Conservation (phyloP, 2,329 filamentous ascomycete genomes). For the Paraphoma sp. region DNA sequence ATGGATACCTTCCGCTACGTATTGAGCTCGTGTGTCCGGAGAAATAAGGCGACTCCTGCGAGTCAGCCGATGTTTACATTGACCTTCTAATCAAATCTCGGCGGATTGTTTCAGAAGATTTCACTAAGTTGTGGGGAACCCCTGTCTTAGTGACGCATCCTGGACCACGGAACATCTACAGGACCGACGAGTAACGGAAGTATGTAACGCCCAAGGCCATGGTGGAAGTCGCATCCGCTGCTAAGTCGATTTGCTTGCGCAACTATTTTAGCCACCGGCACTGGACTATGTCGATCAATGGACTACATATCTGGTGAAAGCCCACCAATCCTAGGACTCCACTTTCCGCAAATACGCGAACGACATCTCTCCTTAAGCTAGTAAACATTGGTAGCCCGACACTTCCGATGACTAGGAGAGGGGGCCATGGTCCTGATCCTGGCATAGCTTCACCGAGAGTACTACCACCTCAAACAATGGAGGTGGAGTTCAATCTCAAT, state of each 20-base stretch:
- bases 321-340: not conserved
- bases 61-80: not conserved
- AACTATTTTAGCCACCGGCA: not conserved
- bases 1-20: too few species aligned
- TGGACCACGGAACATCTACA: not conserved
- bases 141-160: not conserved
- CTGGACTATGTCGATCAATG: not conserved
- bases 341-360: not conserved
- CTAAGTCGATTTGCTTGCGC: not conserved
- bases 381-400: not conserved
- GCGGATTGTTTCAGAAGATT: not conserved
- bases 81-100: conserved; percentile 6
- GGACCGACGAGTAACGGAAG: not conserved
- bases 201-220: not conserved
- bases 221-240: not conserved
- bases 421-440: not conserved
- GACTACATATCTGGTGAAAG: not conserved
- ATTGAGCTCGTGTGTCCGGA: not conserved
- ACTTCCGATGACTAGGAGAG: not conserved
- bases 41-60: not conserved
- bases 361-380: not conserved
- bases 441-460: conserved; percentile 11
- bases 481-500: conserved; percentile 3
- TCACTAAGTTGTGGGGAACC: conserved; percentile 10
- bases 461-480: conserved; percentile 8